Evolutionary conservation across 148 eudicot species (phyloP).

Genomic region (Diospyros lotus): DNA sequence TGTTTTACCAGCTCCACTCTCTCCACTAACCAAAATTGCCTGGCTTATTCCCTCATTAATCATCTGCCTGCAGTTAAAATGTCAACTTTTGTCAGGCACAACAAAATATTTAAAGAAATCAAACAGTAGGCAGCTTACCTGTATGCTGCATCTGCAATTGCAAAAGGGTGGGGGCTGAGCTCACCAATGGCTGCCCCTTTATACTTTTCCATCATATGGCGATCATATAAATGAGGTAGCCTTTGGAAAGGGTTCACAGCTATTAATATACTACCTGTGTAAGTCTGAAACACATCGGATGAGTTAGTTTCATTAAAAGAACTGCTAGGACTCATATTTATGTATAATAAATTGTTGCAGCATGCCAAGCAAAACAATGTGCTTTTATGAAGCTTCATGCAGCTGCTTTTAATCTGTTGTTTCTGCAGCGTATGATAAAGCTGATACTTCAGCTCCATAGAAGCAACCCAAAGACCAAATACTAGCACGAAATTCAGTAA

Average conservation of each 20-base stretch:
- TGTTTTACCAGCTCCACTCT: constrained; percentile 86
- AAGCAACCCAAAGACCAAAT: constrained; percentile 6
- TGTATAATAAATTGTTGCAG: background rate
- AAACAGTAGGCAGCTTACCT: constrained; percentile 38
- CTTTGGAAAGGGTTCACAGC: constrained; percentile 94
- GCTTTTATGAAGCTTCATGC: background rate
- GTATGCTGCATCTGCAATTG: constrained; percentile 93
- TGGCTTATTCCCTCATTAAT: constrained; percentile 61
- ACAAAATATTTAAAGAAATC: background rate
- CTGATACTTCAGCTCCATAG: background rate
- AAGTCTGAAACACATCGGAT: constrained; percentile 54
- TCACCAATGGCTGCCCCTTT: constrained; percentile 82
- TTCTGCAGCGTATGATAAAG: background rate
- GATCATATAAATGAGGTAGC: constrained; percentile 77
- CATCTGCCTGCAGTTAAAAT: constrained; percentile 51
- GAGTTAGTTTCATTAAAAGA: constrained; percentile 14
- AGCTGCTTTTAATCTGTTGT: background rate
- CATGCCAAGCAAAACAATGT: background rate
- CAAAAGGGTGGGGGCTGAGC: constrained; percentile 90
- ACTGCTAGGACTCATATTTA: background rate
- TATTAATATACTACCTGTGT: constrained; percentile 86
- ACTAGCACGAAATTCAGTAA: background rate
- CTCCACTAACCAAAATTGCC: constrained; percentile 73
- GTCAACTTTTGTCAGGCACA: background rate
- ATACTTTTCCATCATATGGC: constrained; percentile 69